A percentile compares a stretch with the other conserved stretches of the same genome.
Conservation (phyloP, 2,329 filamentous ascomycete species). For the Aspergillus hiratsukae region DNA sequence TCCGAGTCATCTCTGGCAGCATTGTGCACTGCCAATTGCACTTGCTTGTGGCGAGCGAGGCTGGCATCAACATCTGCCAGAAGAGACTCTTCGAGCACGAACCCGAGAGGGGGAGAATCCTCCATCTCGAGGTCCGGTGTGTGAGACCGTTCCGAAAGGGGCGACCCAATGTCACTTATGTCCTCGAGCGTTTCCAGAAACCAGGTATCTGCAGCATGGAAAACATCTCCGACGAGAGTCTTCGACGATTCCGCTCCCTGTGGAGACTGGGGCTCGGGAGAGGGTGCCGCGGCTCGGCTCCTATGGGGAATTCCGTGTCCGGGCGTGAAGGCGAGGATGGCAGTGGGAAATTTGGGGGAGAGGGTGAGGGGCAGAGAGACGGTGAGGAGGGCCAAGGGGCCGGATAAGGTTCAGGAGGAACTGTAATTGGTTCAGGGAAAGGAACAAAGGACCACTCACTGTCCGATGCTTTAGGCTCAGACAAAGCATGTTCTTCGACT, state of each 20-base stretch:
- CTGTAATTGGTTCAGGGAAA: background rate
- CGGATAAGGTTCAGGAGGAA: background rate
- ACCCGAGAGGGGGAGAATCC: background rate
- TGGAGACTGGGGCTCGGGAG: background rate
- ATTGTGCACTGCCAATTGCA: constrained; percentile 1
- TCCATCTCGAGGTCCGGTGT: constrained; percentile 5
- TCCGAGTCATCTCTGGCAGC: background rate
- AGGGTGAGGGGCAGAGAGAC: background rate
- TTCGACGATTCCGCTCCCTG: background rate
- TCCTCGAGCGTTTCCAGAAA: constrained; percentile 1
- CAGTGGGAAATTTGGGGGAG: background rate
- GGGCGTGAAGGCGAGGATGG: background rate
- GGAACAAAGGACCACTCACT: background rate
- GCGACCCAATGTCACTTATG: constrained; percentile 9
- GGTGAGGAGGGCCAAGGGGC: background rate
- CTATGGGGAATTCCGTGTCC: background rate
- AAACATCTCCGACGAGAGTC: background rate
- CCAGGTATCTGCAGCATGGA: background rate
- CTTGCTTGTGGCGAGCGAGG: constrained; percentile 1
- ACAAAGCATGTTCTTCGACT: background rate
- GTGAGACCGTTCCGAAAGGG: constrained; percentile 8
- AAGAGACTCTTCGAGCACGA: constrained; percentile 1
- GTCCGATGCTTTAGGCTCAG: background rate
- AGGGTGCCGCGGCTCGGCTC: background rate
- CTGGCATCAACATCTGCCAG: constrained; percentile 1